Evolutionary conservation across 148 eudicot species (phyloP), one percentile per base, ranked within the genome.

Genomic region (Cornus florida): DNA sequence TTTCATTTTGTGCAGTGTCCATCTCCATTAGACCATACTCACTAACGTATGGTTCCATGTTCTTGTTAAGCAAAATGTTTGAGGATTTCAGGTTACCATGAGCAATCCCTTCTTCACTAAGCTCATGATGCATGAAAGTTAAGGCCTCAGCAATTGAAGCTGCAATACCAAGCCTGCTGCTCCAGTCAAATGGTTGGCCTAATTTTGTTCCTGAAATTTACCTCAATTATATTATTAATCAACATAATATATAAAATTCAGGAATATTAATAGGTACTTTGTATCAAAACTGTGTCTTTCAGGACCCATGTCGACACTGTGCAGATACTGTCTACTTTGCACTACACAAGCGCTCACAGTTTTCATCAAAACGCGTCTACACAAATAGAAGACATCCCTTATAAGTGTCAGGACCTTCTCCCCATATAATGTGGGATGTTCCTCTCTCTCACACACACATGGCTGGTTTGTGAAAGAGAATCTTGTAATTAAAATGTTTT

Each of bases 1-100:
- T 5, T 59, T 67, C 60, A 8, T 65, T 41, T 50, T 78, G 60
- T 69, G 57, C 2, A 48, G 31, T 75, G 33, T 65, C 79, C 0
- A 65, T 69, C 19, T 10, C 70, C 81, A 86, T 75, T 50, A 88
- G 79, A 10, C 90, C 90, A 22, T 88, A 88, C 62, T 88, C 90
- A 17, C 86, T 82, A 0, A 88, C 84, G 78, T 64, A 35, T 19
- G 90, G 87, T 66, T 88, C 90, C 87, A 86, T 79, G 85, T 84
- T 80, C 41, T 79, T 73, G 81, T 82, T 84, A 8, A 88, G 71
- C 69, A 88, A 69, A 20, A 88, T 82, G 84, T 88, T 88, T 67
- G 90, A 88, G 70, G 88, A 88, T 76, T 88, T 88, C 12, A 88
- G 80, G 86, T 88, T 88, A 2, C 90, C 90, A 33, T 88, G 90